These are phyloP conservation scores for Rubroshorea leprosula DNA, from an alignment of 345 rosid genomes.

Conservation along the genomic window DNA sequence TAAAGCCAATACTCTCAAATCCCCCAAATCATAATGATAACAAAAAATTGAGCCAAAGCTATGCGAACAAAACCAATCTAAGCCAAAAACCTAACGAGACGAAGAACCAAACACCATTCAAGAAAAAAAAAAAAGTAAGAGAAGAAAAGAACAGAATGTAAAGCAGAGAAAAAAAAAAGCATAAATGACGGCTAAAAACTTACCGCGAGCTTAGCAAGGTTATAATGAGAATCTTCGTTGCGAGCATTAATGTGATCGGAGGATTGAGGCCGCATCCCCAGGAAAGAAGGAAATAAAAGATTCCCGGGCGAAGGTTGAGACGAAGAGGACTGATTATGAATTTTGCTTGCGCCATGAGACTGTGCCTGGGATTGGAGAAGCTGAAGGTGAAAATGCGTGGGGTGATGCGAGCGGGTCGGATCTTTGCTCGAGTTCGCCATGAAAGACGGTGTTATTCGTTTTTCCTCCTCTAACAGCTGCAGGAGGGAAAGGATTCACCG, in stretches of 20 bases:
- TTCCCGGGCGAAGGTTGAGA: slow-evolving; percentile 5
- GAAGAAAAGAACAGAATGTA: background rate
- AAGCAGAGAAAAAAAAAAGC: no score
- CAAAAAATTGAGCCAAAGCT: no score
- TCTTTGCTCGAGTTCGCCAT: slow-evolving; percentile 44
- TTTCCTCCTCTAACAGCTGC: background rate
- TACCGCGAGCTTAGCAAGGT: slow-evolving; percentile 31
- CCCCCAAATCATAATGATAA: no score
- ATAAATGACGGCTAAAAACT: slow-evolving; percentile 7
- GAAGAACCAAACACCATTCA: background rate
- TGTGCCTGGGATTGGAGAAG: slow-evolving; percentile 25
- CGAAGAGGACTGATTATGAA: slow-evolving; percentile 18
- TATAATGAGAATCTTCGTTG: slow-evolving; percentile 29
- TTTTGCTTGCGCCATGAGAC: slow-evolving; percentile 1
- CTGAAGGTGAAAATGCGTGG: slow-evolving; percentile 37
- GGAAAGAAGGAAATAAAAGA: slow-evolving; percentile 15
- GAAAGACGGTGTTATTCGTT: slow-evolving; percentile 9
- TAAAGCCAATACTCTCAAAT: no score
- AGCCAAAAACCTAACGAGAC: background rate
- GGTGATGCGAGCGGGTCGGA: slow-evolving; percentile 29
- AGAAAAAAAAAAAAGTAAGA: background rate
- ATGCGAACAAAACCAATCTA: no score
- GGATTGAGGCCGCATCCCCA: slow-evolving; percentile 4
- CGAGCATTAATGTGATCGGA: slow-evolving; percentile 12
- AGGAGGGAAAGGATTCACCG: background rate